phyloP scores from a whole-genome alignment of 768 basidiomycete genomes.

The Lentinula lateritia region DNA sequence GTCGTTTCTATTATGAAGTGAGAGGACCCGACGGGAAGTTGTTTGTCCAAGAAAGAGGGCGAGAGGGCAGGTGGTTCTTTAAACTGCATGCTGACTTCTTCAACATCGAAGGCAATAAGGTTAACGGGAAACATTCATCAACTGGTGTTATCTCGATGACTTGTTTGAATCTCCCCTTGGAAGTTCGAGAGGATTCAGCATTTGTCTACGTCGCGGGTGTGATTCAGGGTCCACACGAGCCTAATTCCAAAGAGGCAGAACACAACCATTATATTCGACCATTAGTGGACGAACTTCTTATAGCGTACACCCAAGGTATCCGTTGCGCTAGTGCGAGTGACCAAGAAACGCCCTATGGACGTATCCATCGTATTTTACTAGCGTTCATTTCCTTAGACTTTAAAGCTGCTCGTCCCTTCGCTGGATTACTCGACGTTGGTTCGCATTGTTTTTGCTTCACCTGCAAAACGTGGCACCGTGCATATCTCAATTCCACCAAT shows the following conservation, averaged over 20 bases:
- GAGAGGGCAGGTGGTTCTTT: constrained; percentile 5
- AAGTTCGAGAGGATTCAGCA: constrained; percentile 1
- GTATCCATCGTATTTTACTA: background rate
- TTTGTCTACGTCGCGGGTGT: constrained; percentile 1
- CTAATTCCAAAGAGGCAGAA: background rate
- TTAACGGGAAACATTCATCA: background rate
- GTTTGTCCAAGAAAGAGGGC: background rate
- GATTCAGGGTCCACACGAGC: constrained; percentile 3
- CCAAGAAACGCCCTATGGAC: background rate
- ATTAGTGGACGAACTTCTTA: background rate
- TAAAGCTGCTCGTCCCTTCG: background rate
- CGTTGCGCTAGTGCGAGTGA: background rate
- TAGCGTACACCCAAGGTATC: background rate
- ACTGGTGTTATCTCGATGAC: background rate
- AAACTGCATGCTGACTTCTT: background rate
- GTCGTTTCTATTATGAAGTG: background rate
- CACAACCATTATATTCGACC: constrained; percentile 1
- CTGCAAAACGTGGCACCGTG: background rate
- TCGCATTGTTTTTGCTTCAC: background rate
- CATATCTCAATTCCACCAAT: background rate
- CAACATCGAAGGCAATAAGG: background rate
- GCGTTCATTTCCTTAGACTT: background rate
- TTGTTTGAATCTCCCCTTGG: constrained; percentile 1
- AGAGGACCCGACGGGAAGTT: background rate
- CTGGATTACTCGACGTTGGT: background rate